These are phyloP conservation scores for Rosa hybrid DNA, from an alignment of 331 rosid genomes.

Conservation along the genomic window DNA sequence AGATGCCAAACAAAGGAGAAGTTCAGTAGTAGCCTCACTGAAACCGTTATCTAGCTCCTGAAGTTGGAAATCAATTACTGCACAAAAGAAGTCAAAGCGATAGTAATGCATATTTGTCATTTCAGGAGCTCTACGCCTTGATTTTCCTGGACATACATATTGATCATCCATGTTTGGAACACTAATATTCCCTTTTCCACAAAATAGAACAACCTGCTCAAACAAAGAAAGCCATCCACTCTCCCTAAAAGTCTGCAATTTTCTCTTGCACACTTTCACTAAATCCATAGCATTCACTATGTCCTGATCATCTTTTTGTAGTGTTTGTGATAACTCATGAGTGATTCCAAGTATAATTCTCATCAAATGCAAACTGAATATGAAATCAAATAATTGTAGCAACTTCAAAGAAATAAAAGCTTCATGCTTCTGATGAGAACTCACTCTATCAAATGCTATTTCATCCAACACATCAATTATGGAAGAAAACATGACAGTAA, in stretches of 20 bases:
- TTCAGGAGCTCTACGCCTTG: too few species aligned
- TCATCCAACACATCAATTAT: background rate
- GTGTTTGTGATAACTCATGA: background rate
- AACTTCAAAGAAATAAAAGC: background rate
- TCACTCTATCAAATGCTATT: background rate
- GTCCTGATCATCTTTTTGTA: conserved; percentile 13
- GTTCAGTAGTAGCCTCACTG: background rate
- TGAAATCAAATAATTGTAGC: background rate
- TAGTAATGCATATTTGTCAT: background rate
- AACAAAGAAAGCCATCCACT: conserved; percentile 4
- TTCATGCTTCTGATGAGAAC: background rate
- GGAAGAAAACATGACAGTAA: background rate
- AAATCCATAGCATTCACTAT: conserved; percentile 18
- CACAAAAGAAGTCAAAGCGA: background rate
- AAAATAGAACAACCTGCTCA: background rate
- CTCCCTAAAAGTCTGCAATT: background rate
- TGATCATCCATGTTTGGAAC: conserved; percentile 5
- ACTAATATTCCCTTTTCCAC: background rate
- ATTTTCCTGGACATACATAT: background rate
- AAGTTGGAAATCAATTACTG: background rate
- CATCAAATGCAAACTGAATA: background rate
- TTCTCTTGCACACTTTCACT: background rate
- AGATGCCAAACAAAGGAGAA: conserved; percentile 3
- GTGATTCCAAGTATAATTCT: background rate
- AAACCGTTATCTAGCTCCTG: background rate